Conservation (phyloP, 495 filamentous ascomycete species). For the Penicillium fimorum region DNA sequence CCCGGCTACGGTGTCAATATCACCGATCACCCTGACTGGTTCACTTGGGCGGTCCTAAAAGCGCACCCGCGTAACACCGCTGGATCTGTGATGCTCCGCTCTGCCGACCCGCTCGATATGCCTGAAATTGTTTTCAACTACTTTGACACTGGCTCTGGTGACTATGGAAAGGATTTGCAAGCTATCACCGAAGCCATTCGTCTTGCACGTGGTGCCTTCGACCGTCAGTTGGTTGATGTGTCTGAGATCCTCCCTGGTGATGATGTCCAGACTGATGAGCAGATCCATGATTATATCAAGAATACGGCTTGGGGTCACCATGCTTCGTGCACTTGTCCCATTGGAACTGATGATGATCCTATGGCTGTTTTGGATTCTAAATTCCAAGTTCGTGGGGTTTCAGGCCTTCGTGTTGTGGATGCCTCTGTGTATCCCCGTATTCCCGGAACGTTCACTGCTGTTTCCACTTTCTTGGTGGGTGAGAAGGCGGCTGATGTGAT, state of each 20-base stretch:
- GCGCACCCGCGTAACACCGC: slow-evolving; percentile 52
- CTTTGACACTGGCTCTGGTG: slow-evolving; percentile 45
- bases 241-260: slow-evolving; percentile 48
- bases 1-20: slow-evolving; percentile 34
- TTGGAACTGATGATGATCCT: slow-evolving; percentile 54
- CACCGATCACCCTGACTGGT: slow-evolving; percentile 32
- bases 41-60: slow-evolving; percentile 55
- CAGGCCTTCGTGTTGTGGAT: slow-evolving; percentile 59
- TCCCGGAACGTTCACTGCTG: slow-evolving; percentile 56
- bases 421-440: slow-evolving; percentile 58
- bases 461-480: slow-evolving; percentile 60
- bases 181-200: slow-evolving; percentile 50
- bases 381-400: slow-evolving; percentile 55
- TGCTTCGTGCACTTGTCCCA: slow-evolving; percentile 57
- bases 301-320: slow-evolving; percentile 60
- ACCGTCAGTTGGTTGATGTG: slow-evolving; percentile 27
- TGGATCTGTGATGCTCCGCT: slow-evolving; percentile 49
- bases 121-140: slow-evolving; percentile 58
- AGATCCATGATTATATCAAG: slow-evolving; percentile 50
- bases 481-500: slow-evolving; percentile 58
- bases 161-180: slow-evolving; percentile 41
- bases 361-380: slow-evolving; percentile 59
- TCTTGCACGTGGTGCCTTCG: slow-evolving; percentile 42
- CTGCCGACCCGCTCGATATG: slow-evolving; percentile 51
- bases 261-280: slow-evolving; percentile 35